Percentiles rank a stretch among this genome's conserved stretches.
Conservation (phyloP, 208 protist species). For the Herpetomonas samuelpessoai region DNA sequence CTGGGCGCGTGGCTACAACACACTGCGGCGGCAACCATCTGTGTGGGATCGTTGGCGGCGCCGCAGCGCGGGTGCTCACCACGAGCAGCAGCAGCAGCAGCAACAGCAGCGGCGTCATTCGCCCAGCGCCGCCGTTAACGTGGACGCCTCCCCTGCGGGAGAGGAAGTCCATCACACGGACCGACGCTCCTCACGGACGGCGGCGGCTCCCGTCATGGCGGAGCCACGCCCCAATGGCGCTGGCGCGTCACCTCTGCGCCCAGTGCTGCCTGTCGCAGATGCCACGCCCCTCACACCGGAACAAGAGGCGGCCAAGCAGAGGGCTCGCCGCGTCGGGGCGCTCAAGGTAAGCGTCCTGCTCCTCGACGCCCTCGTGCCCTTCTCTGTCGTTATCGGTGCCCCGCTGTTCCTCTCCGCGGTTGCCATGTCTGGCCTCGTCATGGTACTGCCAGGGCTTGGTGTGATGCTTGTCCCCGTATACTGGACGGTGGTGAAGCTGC, state of each 20-base stretch:
- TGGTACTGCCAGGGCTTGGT: slow-evolving; percentile 1
- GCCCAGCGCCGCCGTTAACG: not conserved
- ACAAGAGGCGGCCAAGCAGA: not conserved
- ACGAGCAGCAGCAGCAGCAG: not conserved
- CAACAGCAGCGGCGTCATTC: not conserved
- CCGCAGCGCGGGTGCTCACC: not conserved
- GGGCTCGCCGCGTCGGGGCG: not conserved
- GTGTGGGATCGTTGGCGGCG: slow-evolving; percentile 1
- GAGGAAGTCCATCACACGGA: not conserved
- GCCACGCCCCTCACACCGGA: too few relatives aligned
- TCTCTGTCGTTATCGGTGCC: slow-evolving; percentile 12
- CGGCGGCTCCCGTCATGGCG: not conserved
- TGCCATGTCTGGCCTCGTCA: slow-evolving; percentile 14
- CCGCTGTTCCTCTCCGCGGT: slow-evolving; percentile 10
- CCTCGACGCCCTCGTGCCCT: slow-evolving; percentile 7
- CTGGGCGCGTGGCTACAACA: slow-evolving; percentile 15
- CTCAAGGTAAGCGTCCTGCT: slow-evolving; percentile 17
- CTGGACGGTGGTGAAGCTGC: slow-evolving; percentile 11
- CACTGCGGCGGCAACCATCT: slow-evolving; percentile 5
- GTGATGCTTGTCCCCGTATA: slow-evolving; percentile 14
- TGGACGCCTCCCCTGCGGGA: not conserved
- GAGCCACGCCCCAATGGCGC: too few relatives aligned
- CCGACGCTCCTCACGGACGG: not conserved
- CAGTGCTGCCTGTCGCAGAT: too few relatives aligned
- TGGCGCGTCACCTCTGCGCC: too few relatives aligned